phyloP scores from a whole-genome alignment of 768 basidiomycete genomes.

The Saitozyma podzolica region DNA sequence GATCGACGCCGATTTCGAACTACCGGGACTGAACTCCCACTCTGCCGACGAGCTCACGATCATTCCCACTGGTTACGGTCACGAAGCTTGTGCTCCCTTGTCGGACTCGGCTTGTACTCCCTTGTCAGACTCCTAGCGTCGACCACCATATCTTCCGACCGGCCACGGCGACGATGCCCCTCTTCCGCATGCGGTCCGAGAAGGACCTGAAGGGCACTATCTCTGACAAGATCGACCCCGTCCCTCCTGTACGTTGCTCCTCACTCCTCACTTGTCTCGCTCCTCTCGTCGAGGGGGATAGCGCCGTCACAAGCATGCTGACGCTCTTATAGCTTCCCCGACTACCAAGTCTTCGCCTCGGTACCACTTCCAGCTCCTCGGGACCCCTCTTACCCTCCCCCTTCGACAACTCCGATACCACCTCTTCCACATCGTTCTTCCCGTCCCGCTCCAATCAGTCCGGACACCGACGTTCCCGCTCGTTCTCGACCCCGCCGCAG shows the following conservation, averaged over 20 bases:
- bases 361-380: background rate
- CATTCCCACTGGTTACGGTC: background rate
- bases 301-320: background rate
- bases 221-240: too few species aligned
- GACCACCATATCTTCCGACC: background rate
- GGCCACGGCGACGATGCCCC: background rate
- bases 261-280: background rate
- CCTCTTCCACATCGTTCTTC: background rate
- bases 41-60: background rate
- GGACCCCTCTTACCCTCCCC: conserved; percentile 6
- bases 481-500: conserved; percentile 10
- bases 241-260: conserved; percentile 3
- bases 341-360: too few species aligned
- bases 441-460: background rate
- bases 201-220: conserved; percentile 6
- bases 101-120: background rate
- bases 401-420: background rate
- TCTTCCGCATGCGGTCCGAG: conserved; percentile 8
- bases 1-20: background rate
- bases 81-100: background rate
- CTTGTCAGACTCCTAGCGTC: background rate
- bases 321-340: conserved; percentile 2
- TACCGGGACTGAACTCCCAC: background rate
- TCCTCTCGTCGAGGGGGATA: background rate
- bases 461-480: conserved; percentile 15